Percentiles rank a stretch among this genome's conserved stretches.
Conservation (phyloP, 805 yeast genomes). For the Metschnikowia henanensis region DNA sequence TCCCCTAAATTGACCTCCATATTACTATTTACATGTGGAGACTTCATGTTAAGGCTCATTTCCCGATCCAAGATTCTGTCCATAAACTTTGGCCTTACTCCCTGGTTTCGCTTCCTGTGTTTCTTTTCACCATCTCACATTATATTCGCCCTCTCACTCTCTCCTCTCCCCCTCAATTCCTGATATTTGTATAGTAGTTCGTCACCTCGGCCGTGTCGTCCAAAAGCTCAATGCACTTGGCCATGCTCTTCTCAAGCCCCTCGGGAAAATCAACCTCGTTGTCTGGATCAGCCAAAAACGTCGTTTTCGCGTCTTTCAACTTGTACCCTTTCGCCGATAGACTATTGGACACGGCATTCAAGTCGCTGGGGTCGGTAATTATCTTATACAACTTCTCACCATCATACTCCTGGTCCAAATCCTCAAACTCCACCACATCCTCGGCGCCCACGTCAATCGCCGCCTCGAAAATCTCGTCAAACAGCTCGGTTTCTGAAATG, state of each 20-base stretch:
- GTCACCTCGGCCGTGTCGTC: conserved; percentile 87
- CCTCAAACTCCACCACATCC: conserved; percentile 61
- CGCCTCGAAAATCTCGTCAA: conserved; percentile 73
- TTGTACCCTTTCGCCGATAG: conserved; percentile 53
- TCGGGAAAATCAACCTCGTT: conserved; percentile 53
- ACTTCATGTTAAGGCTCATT: too few relatives aligned
- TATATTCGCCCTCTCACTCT: neutral
- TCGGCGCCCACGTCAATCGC: conserved; percentile 79
- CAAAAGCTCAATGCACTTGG: conserved; percentile 57
- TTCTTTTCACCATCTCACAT: too few relatives aligned
- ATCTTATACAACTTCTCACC: conserved; percentile 41
- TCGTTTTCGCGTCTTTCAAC: conserved; percentile 70
- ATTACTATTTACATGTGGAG: too few relatives aligned
- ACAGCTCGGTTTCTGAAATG: conserved; percentile 30
- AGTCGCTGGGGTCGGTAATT: conserved; percentile 61
- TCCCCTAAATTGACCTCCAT: too few relatives aligned
- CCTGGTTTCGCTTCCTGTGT: too few relatives aligned
- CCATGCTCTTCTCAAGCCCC: conserved; percentile 51
- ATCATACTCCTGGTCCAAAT: conserved; percentile 41
- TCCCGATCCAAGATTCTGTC: too few relatives aligned
- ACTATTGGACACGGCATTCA: conserved; percentile 58
- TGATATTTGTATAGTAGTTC: conserved; percentile 71
- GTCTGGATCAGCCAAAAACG: conserved; percentile 64
- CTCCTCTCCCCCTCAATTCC: conserved; percentile 8
- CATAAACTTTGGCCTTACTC: too few relatives aligned